Evolutionary conservation across 1,284 basidiomycete species (phyloP).

Genomic region (Grifola frondosa): DNA sequence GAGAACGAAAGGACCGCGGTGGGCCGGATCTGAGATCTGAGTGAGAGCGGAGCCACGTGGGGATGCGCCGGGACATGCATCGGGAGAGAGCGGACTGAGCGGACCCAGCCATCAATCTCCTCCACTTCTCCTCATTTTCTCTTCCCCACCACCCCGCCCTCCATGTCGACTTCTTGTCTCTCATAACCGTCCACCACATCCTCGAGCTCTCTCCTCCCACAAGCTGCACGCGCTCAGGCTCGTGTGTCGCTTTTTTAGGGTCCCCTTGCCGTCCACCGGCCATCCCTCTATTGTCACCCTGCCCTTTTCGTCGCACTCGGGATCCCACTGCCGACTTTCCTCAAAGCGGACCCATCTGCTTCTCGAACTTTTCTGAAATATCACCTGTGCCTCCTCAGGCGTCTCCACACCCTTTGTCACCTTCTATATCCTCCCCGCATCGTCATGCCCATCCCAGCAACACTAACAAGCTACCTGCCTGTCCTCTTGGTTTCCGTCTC

Average conservation of each 20-base stretch:
- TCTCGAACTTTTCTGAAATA: conserved; percentile 6
- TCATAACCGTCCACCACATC: conserved; percentile 3
- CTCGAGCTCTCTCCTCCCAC: neutral
- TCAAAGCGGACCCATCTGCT: conserved; percentile 6
- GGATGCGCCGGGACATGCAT: conserved; percentile 5
- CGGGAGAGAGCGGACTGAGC: conserved; percentile 17
- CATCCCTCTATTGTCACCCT: conserved; percentile 4
- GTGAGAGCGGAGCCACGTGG: no score
- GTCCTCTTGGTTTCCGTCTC: conserved; percentile 65
- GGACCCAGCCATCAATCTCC: conserved; percentile 7
- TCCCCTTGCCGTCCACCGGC: conserved; percentile 1
- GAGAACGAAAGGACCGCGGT: conserved; percentile 6
- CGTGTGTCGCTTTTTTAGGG: conserved; percentile 15
- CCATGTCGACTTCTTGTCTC: conserved; percentile 18
- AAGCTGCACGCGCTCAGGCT: neutral
- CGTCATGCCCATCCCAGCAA: conserved; percentile 29
- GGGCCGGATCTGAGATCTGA: no score
- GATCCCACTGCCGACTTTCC: conserved; percentile 15
- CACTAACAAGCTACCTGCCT: conserved; percentile 58
- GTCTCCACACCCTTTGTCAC: neutral
- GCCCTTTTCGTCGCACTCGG: conserved; percentile 10
- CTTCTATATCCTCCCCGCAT: conserved; percentile 12
- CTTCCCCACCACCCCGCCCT: conserved; percentile 12
- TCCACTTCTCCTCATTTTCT: neutral
- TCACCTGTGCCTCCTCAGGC: conserved; percentile 1